Conservation (phyloP, 148 eudicot species). For the Spergularia marina region DNA sequence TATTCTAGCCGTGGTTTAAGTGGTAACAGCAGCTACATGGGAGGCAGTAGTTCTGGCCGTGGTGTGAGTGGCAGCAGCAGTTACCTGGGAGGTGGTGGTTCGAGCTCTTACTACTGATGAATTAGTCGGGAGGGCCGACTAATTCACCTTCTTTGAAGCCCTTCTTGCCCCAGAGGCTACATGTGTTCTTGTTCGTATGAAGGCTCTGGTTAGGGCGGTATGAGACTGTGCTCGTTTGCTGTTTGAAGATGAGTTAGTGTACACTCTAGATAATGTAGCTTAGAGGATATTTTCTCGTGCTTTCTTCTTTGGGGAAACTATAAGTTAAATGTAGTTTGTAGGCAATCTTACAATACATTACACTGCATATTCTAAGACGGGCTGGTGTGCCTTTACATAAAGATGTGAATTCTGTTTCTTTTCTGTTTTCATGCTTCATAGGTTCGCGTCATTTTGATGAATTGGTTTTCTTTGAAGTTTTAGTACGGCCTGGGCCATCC, state of each 20-base stretch:
- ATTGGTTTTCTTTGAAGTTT: background rate
- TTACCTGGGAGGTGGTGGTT: slow-evolving; percentile 75
- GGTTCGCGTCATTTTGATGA: too few relatives aligned
- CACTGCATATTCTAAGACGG: background rate
- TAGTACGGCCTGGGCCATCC: too few relatives aligned
- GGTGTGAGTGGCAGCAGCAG: slow-evolving; percentile 33
- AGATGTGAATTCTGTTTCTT: slow-evolving; percentile 5
- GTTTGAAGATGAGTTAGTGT: background rate
- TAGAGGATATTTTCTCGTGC: background rate
- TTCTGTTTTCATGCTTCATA: too few relatives aligned
- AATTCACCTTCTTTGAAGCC: background rate
- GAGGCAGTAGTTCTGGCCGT: slow-evolving; percentile 66
- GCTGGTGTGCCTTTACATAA: background rate
- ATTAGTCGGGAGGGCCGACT: background rate
- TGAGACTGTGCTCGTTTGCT: background rate
- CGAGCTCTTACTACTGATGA: slow-evolving; percentile 88
- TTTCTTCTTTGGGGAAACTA: slow-evolving; percentile 3
- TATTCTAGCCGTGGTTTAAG: slow-evolving; percentile 78
- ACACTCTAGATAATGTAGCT: slow-evolving; percentile 5
- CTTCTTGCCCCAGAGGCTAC: background rate
- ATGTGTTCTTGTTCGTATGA: background rate
- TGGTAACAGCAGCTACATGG: slow-evolving; percentile 66
- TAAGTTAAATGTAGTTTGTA: slow-evolving; percentile 2
- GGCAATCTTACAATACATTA: background rate
- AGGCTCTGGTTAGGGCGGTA: background rate